Evolutionary conservation across 305 asterid genomes (phyloP), one percentile per base, ranked within the genome.

Genomic region (Rubia occidens): DNA sequence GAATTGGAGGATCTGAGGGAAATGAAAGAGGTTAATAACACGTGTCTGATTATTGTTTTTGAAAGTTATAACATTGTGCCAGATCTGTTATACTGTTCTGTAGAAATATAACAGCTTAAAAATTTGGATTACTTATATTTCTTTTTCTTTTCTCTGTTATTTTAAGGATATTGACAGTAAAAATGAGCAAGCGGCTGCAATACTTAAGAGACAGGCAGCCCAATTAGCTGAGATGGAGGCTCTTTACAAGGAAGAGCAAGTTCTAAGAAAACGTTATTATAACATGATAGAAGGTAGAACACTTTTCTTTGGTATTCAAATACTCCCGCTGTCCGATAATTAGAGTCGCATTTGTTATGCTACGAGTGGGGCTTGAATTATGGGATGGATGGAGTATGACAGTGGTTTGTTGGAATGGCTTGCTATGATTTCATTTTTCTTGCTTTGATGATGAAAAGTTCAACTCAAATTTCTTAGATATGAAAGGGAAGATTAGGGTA

Each of bases 401-500:
- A 44, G 54, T 29, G 37, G 37, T 39, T 37, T 63, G 63, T 55
- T 69, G 71, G 59, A 40, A 26, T 26, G 35, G 59, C 15, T 45
- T 67, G 37, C 69, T 42, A 66, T 68, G 66, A 63, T 67, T 35
- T 45, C 37, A 2, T 64, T 35, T 7, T 43, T 60, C 29, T 15
- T 37, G 49, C 45, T 32, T 69, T 18, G 60, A 74, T 75, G 59
- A 65, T 78, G 69, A 44, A 77, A 69, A 64, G 24, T 43, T 51
- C 58, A 17, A 51, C 20, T 53, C 75, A 71, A 76, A 69, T 67
- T 77, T 71, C 20, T 72, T 71, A 90, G 99, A 89, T 82, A 87
- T 90, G 97, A 94, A 94, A 81, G 99, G 97, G 73, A 94, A 94
- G 79, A 83, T 94, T 67, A 86, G 97, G 71, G 99, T 94, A 39